Conservation (phyloP, 2,329 filamentous ascomycete species). For the Fusarium sp. region DNA sequence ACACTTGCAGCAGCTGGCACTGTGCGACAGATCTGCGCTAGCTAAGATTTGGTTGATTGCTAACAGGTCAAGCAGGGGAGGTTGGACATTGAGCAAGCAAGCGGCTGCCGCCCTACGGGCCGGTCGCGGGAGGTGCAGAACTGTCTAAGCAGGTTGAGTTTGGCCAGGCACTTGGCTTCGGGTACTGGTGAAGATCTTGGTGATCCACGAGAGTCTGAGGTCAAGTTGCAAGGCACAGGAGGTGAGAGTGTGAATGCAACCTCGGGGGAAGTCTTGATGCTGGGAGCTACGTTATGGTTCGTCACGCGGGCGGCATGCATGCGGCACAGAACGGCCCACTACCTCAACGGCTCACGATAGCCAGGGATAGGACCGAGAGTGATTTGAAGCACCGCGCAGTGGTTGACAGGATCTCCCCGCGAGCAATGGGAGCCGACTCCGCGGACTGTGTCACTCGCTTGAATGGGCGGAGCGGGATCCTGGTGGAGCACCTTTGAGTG, state of each 20-base stretch:
- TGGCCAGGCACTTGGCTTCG: conserved; percentile 18
- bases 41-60: conserved; percentile 46
- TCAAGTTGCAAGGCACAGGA: background rate
- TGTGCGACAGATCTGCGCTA: conserved; percentile 47
- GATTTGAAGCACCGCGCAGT: conserved; percentile 16
- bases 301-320: conserved; percentile 43
- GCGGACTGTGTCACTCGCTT: conserved; percentile 37
- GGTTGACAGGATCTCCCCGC: conserved; percentile 35
- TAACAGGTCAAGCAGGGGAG: conserved; percentile 34
- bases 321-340: conserved; percentile 44
- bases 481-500: conserved; percentile 9
- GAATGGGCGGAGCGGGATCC: conserved; percentile 27
- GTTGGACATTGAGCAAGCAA: conserved; percentile 24
- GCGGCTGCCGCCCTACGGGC: conserved; percentile 15
- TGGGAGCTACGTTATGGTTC: conserved; percentile 38
- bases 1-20: conserved; percentile 25
- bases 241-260: conserved; percentile 5
- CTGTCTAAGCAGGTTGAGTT: conserved; percentile 27
- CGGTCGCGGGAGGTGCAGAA: conserved; percentile 17
- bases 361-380: conserved; percentile 29
- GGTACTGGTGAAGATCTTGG: conserved; percentile 11
- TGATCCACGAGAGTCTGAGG: background rate
- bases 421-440: conserved; percentile 20
- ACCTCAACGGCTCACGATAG: conserved; percentile 38
- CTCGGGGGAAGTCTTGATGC: background rate